Evolutionary conservation across 2,329 filamentous ascomycete species (phyloP), one percentile per base, ranked within the genome.

Genomic region (Trichoderma pleuroti): DNA sequence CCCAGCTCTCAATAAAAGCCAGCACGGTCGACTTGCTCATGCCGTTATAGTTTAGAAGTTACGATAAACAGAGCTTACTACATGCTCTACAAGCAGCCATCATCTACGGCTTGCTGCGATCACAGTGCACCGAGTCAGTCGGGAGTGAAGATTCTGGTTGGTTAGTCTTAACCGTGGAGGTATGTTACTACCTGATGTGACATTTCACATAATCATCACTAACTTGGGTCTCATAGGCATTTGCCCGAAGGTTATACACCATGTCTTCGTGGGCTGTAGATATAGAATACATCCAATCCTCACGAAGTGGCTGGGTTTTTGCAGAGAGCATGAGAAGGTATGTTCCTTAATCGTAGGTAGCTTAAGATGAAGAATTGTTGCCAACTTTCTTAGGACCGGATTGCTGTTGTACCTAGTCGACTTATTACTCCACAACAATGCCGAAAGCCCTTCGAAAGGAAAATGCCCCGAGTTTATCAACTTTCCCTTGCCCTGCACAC

Each of bases 391-490:
- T 28, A 63, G 60, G 24, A 30, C 62, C n/a, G 66, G 24, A n/a
- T 68, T 36, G 11, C 26, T 68, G 14, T 24, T 68, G 18, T 68
- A 68, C 11, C 39, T 68, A 8, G 28, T 60, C 3, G 66, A 68
- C 10, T 7, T 68, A 12, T 10, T 68, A 24, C 39, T 68, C 21
- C 36, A 68, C 39, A 46, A 62, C 49, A 60, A 68, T 36, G 36
- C 32, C 9, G 12, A 62, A 46, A 61, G 39, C 24, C 66, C 66
- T 32, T 61, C 66, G 5, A 62, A 34, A 32, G 66, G 66, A 12
- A 46, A 46, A 52, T 68, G 66, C 12, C 66, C 66, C 12, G 66
- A 68, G 42, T 62, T 60, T 52, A 46, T 68, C 10, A 30, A 63
- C 26, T 36, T 68, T 28, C 36, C 66, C 30, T 52, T 68, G n/a